Evolutionary conservation across 139 green algal species (phyloP).

Genomic region (Medakamo hakoo): DNA sequence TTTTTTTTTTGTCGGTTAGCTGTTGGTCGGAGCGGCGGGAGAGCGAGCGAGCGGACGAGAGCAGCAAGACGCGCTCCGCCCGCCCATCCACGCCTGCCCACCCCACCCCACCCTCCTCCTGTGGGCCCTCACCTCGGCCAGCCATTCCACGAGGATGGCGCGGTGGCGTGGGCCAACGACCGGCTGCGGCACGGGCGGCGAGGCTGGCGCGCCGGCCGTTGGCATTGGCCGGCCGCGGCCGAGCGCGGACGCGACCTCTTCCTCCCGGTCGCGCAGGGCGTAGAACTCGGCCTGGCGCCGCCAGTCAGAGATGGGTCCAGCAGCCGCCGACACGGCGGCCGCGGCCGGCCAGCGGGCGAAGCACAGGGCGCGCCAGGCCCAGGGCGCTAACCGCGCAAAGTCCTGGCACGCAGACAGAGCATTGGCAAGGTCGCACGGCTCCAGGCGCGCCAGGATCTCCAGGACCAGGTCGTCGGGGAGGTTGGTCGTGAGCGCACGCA

Average conservation of each 20-base stretch:
- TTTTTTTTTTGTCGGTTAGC: too few relatives aligned
- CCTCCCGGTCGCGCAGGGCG: constrained; percentile 20
- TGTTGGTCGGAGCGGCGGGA: background rate
- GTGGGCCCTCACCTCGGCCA: constrained; percentile 29
- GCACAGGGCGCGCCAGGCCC: constrained; percentile 21
- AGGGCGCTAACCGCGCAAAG: constrained; percentile 6
- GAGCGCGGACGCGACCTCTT: constrained; percentile 9
- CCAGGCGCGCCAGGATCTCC: constrained; percentile 18
- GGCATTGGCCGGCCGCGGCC: constrained; percentile 12
- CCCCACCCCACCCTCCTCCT: background rate
- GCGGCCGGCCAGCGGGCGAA: constrained; percentile 23
- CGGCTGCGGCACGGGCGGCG: too few relatives aligned
- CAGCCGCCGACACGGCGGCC: constrained; percentile 10
- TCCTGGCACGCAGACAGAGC: constrained; percentile 15
- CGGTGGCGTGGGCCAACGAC: constrained; percentile 20
- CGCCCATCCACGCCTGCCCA: background rate
- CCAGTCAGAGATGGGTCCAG: constrained; percentile 15
- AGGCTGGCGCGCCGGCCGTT: background rate
- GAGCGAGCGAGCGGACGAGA: background rate
- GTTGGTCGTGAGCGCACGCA: background rate
- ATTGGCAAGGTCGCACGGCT: constrained; percentile 10
- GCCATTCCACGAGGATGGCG: constrained; percentile 28
- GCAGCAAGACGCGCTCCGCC: background rate
- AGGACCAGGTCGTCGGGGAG: constrained; percentile 22
- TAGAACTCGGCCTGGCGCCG: constrained; percentile 28